These are phyloP conservation scores for Pinus taeda DNA, from an alignment of 75 land plant species.

Conservation along the genomic window DNA sequence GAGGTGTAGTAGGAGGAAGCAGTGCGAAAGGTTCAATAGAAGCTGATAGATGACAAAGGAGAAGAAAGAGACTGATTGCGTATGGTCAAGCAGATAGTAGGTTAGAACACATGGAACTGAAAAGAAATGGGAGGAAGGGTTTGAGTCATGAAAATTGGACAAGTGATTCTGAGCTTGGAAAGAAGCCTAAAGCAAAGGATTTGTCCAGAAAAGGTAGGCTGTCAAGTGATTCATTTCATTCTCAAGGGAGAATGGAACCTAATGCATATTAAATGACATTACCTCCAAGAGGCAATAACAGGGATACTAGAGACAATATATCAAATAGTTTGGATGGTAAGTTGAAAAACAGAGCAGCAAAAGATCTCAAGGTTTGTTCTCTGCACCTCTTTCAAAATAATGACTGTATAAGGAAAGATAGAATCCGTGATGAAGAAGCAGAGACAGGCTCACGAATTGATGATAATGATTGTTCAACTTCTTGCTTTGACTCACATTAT, in stretches of 20 bases:
- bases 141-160: no score
- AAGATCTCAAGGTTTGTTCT: no score
- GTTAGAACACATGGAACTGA: background rate
- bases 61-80: slow-evolving; percentile 24
- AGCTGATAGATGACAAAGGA: slow-evolving; percentile 14
- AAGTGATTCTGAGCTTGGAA: background rate
- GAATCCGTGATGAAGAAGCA: slow-evolving; percentile 14
- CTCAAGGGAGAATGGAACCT: no score
- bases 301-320: no score
- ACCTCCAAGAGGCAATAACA: no score
- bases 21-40: slow-evolving; percentile 9
- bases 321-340: no score
- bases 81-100: slow-evolving; percentile 13
- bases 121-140: no score
- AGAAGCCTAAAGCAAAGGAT: no score
- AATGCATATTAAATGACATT: no score
- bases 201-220: no score
- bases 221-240: no score
- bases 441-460: slow-evolving; percentile 9
- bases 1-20: slow-evolving; percentile 13
- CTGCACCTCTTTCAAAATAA: slow-evolving; percentile 13
- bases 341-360: no score
- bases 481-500: background rate
- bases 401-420: slow-evolving; percentile 11
- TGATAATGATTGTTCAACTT: background rate